A percentile compares a stretch with the other conserved stretches of the same genome.
phyloP scores from a whole-genome alignment of 1,139 yeast species.

The Tardiomyces depauwii region DNA sequence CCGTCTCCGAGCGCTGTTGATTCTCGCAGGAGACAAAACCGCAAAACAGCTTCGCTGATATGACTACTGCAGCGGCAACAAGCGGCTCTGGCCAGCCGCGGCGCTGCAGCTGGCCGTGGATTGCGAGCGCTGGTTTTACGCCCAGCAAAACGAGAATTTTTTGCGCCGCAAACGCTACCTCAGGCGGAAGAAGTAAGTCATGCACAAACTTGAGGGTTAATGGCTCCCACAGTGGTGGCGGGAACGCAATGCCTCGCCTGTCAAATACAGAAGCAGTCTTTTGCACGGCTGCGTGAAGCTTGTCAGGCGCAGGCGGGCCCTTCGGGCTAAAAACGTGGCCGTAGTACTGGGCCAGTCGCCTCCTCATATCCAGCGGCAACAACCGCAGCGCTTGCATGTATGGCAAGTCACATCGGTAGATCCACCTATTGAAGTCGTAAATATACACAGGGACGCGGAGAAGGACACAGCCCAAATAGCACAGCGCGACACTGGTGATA shows the following conservation, averaged over 20 bases:
- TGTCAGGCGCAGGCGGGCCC: neutral
- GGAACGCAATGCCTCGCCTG: conserved; percentile 7
- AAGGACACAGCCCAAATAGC: conserved; percentile 17
- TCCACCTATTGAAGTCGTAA: conserved; percentile 21
- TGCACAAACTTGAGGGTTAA: conserved; percentile 17
- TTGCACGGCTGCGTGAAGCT: neutral
- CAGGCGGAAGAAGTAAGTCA: conserved; percentile 22
- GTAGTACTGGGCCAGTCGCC: conserved; percentile 7
- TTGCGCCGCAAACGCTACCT: conserved; percentile 14
- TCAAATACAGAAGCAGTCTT: neutral
- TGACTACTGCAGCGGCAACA: conserved; percentile 4
- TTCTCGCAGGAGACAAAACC: neutral
- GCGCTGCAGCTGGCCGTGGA: neutral
- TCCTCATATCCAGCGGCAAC: conserved; percentile 12
- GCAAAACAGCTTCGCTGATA: neutral
- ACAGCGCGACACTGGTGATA: conserved; percentile 11
- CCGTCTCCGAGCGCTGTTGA: neutral
- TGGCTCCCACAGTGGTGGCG: conserved; percentile 13
- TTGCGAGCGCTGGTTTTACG: conserved; percentile 1
- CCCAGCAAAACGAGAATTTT: conserved; percentile 3
- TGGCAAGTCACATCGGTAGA: conserved; percentile 16
- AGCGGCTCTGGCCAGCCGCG: neutral
- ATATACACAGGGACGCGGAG: conserved; percentile 17
- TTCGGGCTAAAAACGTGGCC: neutral
- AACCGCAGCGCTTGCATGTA: conserved; percentile 12